phyloP scores from a whole-genome alignment of 1,284 basidiomycete genomes.

The Amylostereum areolatum region DNA sequence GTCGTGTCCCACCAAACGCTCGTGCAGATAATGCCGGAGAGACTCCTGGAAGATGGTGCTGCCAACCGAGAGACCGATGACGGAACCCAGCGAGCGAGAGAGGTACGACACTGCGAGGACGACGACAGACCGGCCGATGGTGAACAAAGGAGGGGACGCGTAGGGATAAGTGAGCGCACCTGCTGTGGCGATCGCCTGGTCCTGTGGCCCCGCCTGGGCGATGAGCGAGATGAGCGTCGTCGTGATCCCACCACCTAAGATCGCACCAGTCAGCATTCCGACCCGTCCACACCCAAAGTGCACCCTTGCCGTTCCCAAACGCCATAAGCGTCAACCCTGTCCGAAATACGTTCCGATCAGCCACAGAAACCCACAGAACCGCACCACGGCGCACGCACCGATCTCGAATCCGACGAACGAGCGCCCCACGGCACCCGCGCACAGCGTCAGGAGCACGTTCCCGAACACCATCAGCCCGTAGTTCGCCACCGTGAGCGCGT shows the following conservation, averaged over 20 bases:
- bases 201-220: slow-evolving; percentile 50
- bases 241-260: slow-evolving; percentile 41
- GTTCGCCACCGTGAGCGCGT: slow-evolving; percentile 38
- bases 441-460: slow-evolving; percentile 27
- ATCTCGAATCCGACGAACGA: slow-evolving; percentile 33
- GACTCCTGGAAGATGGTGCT: slow-evolving; percentile 49
- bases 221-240: slow-evolving; percentile 54
- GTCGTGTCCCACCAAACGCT: slow-evolving; percentile 33
- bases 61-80: slow-evolving; percentile 48
- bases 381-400: slow-evolving; percentile 25
- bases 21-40: slow-evolving; percentile 37
- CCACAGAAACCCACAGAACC: background rate
- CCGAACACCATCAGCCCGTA: slow-evolving; percentile 35
- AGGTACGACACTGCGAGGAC: slow-evolving; percentile 43
- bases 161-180: slow-evolving; percentile 25
- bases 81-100: slow-evolving; percentile 57
- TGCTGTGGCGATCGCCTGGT: slow-evolving; percentile 60
- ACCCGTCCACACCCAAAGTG: background rate
- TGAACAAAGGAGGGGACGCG: background rate
- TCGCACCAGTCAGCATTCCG: background rate
- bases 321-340: slow-evolving; percentile 36
- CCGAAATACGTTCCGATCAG: slow-evolving; percentile 1
- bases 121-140: background rate
- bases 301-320: slow-evolving; percentile 37
- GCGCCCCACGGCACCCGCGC: slow-evolving; percentile 30